Conservation (phyloP, 257 asterid genomes). For the Nicotiana attenuata region DNA sequence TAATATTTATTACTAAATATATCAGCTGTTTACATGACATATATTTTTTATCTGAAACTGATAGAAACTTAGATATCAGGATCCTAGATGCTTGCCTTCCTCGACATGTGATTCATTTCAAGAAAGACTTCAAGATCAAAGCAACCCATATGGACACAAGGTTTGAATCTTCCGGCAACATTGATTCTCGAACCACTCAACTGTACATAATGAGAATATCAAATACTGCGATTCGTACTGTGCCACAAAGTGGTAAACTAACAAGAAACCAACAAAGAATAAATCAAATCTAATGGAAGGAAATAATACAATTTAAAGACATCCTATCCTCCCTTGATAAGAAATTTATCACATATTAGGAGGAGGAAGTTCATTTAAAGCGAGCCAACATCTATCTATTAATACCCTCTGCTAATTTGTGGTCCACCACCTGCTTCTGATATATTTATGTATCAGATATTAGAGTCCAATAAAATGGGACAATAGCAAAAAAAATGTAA, state of each 20-base stretch:
- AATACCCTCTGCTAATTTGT: background rate
- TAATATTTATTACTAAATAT: slow-evolving; percentile 6
- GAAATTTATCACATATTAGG: no score
- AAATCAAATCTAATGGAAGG: no score
- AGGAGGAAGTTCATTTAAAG: no score
- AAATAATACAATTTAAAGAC: no score
- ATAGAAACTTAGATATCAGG: background rate
- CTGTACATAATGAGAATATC: slow-evolving; percentile 21
- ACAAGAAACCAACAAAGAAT: no score
- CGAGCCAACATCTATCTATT: background rate
- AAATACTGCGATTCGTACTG: background rate
- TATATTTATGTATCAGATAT: no score
- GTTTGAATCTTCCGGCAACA: slow-evolving; percentile 68
- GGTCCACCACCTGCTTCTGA: background rate
- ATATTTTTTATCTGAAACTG: background rate
- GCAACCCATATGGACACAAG: slow-evolving; percentile 73
- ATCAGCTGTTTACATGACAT: background rate
- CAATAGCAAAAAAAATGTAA: no score
- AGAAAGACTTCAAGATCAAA: slow-evolving; percentile 59
- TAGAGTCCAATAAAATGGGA: no score
- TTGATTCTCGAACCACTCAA: slow-evolving; percentile 80
- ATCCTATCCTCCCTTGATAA: no score
- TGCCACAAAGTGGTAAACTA: background rate
- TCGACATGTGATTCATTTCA: slow-evolving; percentile 37
- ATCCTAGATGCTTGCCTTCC: slow-evolving; percentile 49